Conservation (phyloP, 495 filamentous ascomycete species). For the Tuber aestivum region DNA sequence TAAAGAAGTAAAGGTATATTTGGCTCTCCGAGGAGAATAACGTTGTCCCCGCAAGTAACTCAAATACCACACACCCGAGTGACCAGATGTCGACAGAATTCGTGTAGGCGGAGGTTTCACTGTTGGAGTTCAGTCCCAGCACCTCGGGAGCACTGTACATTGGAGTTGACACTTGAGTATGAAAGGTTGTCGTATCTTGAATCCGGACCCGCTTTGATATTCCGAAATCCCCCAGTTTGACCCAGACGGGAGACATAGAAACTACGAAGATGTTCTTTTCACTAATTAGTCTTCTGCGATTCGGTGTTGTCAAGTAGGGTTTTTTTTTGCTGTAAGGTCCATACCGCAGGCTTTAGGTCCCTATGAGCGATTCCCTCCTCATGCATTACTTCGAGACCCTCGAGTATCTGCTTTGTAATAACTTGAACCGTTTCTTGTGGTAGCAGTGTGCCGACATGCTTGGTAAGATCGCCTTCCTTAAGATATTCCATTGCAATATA, state of each 20-base stretch:
- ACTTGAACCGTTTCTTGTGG: not conserved
- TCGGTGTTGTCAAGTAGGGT: no score
- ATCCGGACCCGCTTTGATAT: constrained; percentile 6
- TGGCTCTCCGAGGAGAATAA: not conserved
- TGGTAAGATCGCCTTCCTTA: not conserved
- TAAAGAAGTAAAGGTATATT: not conserved
- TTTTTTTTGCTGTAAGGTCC: no score
- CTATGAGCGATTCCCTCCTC: no score
- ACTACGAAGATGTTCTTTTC: not conserved
- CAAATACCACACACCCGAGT: constrained; percentile 8
- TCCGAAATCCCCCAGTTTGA: constrained; percentile 19
- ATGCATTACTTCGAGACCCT: no score
- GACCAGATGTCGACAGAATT: constrained; percentile 14
- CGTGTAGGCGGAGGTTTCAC: constrained; percentile 5
- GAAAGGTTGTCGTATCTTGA: not conserved
- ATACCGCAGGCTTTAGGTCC: no score
- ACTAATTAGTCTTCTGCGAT: no score
- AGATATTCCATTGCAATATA: not conserved
- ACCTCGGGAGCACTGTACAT: constrained; percentile 9
- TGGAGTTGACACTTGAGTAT: not conserved
- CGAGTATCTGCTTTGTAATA: no score
- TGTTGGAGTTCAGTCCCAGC: not conserved
- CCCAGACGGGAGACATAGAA: constrained; percentile 7
- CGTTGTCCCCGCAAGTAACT: not conserved
- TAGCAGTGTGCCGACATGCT: constrained; percentile 4